These are phyloP conservation scores for Globisporangium alternatum DNA, from an alignment of 352 stramenopile genomes.

Conservation along the genomic window DNA sequence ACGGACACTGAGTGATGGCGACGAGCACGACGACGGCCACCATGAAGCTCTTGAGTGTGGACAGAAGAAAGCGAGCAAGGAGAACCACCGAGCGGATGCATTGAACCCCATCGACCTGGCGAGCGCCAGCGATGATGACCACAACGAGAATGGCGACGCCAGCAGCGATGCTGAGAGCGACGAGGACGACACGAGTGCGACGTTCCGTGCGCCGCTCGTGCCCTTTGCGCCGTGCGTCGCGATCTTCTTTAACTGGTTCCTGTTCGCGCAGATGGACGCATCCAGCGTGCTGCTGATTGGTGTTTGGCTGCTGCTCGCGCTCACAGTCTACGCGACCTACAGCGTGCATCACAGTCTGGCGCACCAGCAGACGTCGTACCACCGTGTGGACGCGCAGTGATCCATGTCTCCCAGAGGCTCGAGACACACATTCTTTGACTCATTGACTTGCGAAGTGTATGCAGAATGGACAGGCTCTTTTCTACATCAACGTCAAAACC, in stretches of 20 bases:
- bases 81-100: background rate
- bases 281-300: conserved; percentile 59
- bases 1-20: conserved; percentile 17
- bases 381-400: conserved; percentile 39
- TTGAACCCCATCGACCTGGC: conserved; percentile 3
- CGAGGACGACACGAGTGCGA: conserved; percentile 10
- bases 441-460: too few relatives aligned
- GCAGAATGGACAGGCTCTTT: too few relatives aligned
- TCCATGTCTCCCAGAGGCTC: too few relatives aligned
- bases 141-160: background rate
- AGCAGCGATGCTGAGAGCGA: background rate
- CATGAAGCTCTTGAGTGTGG: conserved; percentile 8
- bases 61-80: conserved; percentile 15
- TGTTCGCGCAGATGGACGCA: conserved; percentile 80
- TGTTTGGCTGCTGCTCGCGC: conserved; percentile 65
- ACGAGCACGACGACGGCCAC: conserved; percentile 18
- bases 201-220: conserved; percentile 68
- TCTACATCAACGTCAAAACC: too few relatives aligned
- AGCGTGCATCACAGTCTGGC: conserved; percentile 69
- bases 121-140: conserved; percentile 9
- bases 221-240: conserved; percentile 75
- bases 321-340: conserved; percentile 69
- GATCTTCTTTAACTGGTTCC: conserved; percentile 89
- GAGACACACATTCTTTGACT: too few relatives aligned
- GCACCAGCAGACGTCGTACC: conserved; percentile 64